Conservation (phyloP, 371 early-diverging fungal species). For the Gilbertella persicaria region DNA sequence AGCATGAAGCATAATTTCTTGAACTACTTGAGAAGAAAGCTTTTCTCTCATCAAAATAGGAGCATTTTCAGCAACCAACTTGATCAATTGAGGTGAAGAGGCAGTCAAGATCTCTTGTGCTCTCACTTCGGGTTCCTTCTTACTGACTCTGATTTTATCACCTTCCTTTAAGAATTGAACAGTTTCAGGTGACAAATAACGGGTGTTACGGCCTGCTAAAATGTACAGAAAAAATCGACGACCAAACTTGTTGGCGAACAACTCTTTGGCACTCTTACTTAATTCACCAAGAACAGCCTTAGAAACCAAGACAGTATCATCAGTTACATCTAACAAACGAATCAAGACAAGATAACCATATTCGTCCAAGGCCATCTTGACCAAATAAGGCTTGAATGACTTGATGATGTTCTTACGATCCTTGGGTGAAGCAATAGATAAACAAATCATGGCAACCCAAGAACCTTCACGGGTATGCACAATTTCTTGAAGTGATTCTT, state of each 20-base stretch:
- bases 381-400: constrained; percentile 80
- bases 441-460: constrained; percentile 78
- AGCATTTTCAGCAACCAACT: constrained; percentile 59
- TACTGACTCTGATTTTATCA: constrained; percentile 71
- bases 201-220: constrained; percentile 71
- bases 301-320: constrained; percentile 90
- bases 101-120: constrained; percentile 62
- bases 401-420: constrained; percentile 91
- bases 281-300: constrained; percentile 76
- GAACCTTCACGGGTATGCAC: constrained; percentile 93
- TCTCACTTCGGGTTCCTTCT: constrained; percentile 70
- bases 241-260: constrained; percentile 72
- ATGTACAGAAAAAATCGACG: constrained; percentile 76
- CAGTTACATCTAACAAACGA: constrained; percentile 83
- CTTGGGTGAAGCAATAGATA: constrained; percentile 80
- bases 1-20: constrained; percentile 73
- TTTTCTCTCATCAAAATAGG: constrained; percentile 59
- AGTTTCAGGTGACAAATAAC: constrained; percentile 68
- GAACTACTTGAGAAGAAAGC: constrained; percentile 68
- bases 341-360: constrained; percentile 88
- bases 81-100: constrained; percentile 60
- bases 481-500: constrained; percentile 84
- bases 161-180: constrained; percentile 62
- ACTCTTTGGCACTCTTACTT: constrained; percentile 55
- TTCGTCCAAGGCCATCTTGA: constrained; percentile 86